Conservation (phyloP, 2,329 filamentous ascomycete species). For the Nothophoma quercina region DNA sequence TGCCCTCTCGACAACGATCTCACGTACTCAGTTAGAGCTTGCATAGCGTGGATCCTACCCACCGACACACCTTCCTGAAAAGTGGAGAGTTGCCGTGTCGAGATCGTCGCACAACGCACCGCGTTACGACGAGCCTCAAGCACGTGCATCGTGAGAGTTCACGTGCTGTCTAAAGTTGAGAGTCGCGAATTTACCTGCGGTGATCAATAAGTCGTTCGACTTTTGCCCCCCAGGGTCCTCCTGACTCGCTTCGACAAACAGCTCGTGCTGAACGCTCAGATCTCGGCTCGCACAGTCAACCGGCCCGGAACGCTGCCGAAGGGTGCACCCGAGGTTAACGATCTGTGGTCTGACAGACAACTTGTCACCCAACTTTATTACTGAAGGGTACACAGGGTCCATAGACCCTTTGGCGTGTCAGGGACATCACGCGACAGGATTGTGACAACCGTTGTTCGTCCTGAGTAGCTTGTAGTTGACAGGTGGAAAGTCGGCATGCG, state of each 20-base stretch:
- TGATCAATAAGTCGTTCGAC: constrained; percentile 9
- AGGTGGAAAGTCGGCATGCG: constrained; percentile 15
- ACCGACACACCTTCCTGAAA: constrained; percentile 15
- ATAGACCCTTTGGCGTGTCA: not conserved
- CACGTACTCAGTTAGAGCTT: constrained; percentile 2
- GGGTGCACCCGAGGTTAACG: constrained; percentile 26
- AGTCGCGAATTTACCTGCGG: constrained; percentile 3
- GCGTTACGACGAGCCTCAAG: constrained; percentile 14
- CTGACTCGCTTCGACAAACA: constrained; percentile 24
- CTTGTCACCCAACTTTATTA: constrained; percentile 14
- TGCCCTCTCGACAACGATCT: constrained; percentile 2
- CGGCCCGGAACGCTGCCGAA: constrained; percentile 36
- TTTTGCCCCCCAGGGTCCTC: constrained; percentile 16
- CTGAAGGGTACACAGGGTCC: constrained; percentile 5
- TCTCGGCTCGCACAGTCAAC: constrained; percentile 30
- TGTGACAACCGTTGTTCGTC: not conserved
- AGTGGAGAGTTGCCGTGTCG: not conserved
- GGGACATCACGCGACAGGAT: not conserved
- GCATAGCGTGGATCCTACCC: constrained; percentile 2
- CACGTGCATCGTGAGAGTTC: constrained; percentile 8
- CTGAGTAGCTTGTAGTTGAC: not conserved
- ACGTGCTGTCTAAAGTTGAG: not conserved
- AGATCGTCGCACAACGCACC: not conserved
- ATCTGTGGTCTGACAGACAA: constrained; percentile 14
- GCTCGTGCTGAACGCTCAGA: constrained; percentile 33